Conservation (phyloP, 2,329 filamentous ascomycete species). For the Xylariaceae sp. region DNA sequence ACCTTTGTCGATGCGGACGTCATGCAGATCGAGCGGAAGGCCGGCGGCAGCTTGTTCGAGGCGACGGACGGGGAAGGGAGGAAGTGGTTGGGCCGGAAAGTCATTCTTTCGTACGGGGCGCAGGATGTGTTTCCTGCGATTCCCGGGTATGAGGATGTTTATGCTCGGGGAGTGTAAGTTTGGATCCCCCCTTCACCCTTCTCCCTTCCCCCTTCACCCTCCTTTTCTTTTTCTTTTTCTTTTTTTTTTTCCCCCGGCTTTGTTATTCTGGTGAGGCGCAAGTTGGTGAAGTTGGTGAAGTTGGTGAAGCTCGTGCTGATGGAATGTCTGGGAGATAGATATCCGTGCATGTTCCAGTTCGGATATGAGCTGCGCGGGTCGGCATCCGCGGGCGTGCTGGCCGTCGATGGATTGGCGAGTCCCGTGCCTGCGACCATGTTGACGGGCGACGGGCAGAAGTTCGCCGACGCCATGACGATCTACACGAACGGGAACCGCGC, state of each 20-base stretch:
- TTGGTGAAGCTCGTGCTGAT: too few relatives aligned
- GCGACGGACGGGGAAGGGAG: background rate
- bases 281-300: too few relatives aligned
- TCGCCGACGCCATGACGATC: background rate
- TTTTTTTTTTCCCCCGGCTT: too few relatives aligned
- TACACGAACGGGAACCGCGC: background rate
- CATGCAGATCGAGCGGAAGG: background rate
- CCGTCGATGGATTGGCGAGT: background rate
- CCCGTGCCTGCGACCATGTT: background rate
- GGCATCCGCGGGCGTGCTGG: background rate
- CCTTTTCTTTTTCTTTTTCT: too few relatives aligned
- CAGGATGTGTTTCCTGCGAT: background rate
- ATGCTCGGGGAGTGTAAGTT: background rate
- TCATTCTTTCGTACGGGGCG: background rate
- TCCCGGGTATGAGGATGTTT: background rate
- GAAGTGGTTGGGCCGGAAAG: background rate
- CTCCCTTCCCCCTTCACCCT: too few relatives aligned
- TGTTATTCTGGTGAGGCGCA: too few relatives aligned
- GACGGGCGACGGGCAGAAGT: background rate
- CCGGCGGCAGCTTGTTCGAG: background rate
- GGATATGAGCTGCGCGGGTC: background rate
- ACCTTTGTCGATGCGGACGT: background rate
- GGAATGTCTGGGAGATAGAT: background rate
- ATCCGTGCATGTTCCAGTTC: background rate
- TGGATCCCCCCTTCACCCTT: too few relatives aligned